These are phyloP conservation scores for Pinguiococcus pyrenoidosus DNA, from an alignment of 108 stramenopile genomes.

Conservation along the genomic window DNA sequence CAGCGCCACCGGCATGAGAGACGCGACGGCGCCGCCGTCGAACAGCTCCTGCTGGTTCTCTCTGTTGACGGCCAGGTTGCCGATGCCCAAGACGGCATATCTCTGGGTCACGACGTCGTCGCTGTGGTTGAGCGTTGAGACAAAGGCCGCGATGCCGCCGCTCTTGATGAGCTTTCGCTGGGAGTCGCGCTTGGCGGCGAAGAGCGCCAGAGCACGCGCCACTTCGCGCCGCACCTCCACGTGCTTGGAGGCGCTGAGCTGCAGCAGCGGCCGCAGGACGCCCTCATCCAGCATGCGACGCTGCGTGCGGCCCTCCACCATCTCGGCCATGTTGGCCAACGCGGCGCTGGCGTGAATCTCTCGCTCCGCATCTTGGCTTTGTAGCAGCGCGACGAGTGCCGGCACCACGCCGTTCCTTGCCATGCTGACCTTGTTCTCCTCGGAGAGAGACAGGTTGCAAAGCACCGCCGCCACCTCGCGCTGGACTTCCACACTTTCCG, in stretches of 20 bases:
- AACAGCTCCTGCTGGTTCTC: conserved; percentile 47
- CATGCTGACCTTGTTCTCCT: conserved; percentile 62
- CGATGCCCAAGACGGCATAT: conserved; percentile 41
- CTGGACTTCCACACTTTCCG: conserved; percentile 42
- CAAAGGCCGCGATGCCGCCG: conserved; percentile 41
- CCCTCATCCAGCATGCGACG: conserved; percentile 47
- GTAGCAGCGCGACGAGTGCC: conserved; percentile 44
- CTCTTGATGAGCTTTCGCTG: conserved; percentile 39
- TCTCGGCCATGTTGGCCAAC: conserved; percentile 52
- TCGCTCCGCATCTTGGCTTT: conserved; percentile 41
- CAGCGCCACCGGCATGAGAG: conserved; percentile 19
- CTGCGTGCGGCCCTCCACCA: conserved; percentile 50
- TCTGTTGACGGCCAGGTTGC: conserved; percentile 38
- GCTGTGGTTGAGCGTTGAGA: conserved; percentile 36
- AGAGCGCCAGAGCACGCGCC: conserved; percentile 51
- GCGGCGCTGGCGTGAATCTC: conserved; percentile 46
- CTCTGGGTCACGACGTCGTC: conserved; percentile 39
- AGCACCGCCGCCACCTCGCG: conserved; percentile 56
- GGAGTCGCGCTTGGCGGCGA: conserved; percentile 53
- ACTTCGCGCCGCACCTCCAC: conserved; percentile 52
- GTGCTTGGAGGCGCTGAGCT: conserved; percentile 13
- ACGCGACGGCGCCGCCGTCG: conserved; percentile 39
- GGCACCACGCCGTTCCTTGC: conserved; percentile 56
- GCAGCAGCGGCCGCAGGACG: conserved; percentile 19
- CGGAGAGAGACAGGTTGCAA: conserved; percentile 53